Evolutionary conservation across 805 yeast species (phyloP), one percentile per base, ranked within the genome.

Genomic region (Metschnikowia orientalis): DNA sequence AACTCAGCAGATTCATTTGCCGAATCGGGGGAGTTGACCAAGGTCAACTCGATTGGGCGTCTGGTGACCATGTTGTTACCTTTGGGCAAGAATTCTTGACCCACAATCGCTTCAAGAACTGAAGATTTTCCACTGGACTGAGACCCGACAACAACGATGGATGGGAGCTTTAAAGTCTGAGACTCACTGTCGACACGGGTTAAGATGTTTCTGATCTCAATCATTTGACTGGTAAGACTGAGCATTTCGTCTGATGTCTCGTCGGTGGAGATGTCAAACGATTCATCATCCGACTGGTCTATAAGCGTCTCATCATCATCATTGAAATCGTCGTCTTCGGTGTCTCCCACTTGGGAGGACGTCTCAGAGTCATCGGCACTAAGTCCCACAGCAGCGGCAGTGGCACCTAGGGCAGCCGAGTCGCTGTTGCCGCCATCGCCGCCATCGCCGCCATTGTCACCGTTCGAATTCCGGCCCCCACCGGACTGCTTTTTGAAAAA

Each of bases 31-130:
- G 95, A 77, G 53, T 92, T 89, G 6, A 92, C 81, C 30, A 92
- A 67, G 0, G 98, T 94, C 44, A 92, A 69, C 61, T 92, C 99
- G 28, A 92, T 90, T 2, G 99, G 99, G 48, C 98, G 74, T 57
- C 97, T 76, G 0, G 99, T 92, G 20, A 94, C 98, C 98, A 92
- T 94, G 54, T 94, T 92, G 25, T 86, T 77, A 19, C 99, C 99
- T 58, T 92, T 92, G 21, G 99, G 99, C 37, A 92, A 64, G 47
- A 92, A 92, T 55, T 92, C 97, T 48, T 85, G 95, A n/a, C 99
- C 99, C 4, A 92, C 99, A 37, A 92, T 84, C 5, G 96, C 77
- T 57, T 92, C 98, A 29, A 92, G 69, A 1, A 92, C 98, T 1
- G 97, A 90, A 0, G 97, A 87, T 57, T 92, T 92, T 27, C 99